These are phyloP conservation scores for Umbelopsis sp. DNA, from an alignment of 371 early-diverging fungal genomes.

Conservation along the genomic window DNA sequence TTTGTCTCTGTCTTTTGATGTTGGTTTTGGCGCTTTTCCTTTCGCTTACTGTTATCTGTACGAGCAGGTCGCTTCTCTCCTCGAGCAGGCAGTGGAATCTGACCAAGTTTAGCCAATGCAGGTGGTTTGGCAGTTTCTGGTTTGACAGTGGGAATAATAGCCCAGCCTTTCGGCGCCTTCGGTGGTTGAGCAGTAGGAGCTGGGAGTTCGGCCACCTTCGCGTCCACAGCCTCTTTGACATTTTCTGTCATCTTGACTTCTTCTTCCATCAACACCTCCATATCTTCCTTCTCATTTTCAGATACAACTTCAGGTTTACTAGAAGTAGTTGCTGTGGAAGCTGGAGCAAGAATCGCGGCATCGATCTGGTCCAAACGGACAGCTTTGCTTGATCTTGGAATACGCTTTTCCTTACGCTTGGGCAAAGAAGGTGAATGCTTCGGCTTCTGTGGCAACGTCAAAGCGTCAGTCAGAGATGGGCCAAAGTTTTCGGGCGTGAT, in stretches of 20 bases:
- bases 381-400: constrained; percentile 6
- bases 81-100: constrained; percentile 4
- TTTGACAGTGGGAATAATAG: constrained; percentile 7
- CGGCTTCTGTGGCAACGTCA: constrained; percentile 48
- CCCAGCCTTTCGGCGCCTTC: constrained; percentile 7
- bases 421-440: constrained; percentile 38
- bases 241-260: neutral
- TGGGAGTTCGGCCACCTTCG: neutral
- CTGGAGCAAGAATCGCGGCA: neutral
- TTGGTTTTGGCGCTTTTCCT: constrained; percentile 13
- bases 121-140: constrained; percentile 12
- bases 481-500: constrained; percentile 49
- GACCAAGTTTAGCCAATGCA: constrained; percentile 1
- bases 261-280: neutral
- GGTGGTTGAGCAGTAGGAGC: neutral
- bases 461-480: constrained; percentile 48
- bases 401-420: constrained; percentile 48
- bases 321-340: neutral
- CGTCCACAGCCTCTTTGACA: neutral
- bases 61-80: constrained; percentile 14
- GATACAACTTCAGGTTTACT: neutral
- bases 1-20: neutral
- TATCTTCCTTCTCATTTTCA: neutral
- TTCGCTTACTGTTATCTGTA: neutral
- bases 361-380: neutral